Percentiles rank a stretch among this genome's conserved stretches.
phyloP scores from a whole-genome alignment of 306 rosid genomes.

The Pueraria montana region DNA sequence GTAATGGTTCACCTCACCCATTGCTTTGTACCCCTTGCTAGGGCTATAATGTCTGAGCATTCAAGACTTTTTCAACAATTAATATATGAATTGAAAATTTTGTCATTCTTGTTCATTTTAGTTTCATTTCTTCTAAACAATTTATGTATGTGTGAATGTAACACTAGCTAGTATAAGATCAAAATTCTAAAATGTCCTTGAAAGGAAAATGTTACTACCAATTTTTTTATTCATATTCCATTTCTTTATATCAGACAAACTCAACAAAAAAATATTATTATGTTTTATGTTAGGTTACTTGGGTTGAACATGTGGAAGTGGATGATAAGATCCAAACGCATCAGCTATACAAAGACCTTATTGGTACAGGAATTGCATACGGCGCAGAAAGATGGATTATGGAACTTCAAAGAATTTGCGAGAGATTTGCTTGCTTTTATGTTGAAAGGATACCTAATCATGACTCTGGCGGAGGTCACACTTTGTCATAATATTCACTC shows the following conservation, averaged over 20 bases:
- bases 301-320: conserved; percentile 88
- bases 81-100: not conserved
- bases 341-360: conserved; percentile 62
- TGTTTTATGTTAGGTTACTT: conserved; percentile 62
- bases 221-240: not conserved
- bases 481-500: not conserved
- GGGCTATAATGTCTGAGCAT: not conserved
- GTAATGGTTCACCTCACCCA: not conserved
- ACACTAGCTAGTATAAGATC: not conserved
- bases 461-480: conserved; percentile 60
- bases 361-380: conserved; percentile 48
- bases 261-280: not conserved
- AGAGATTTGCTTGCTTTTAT: conserved; percentile 52
- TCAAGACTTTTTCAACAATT: not conserved
- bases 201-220: not conserved
- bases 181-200: not conserved
- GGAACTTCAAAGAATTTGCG: conserved; percentile 74
- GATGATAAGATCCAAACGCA: conserved; percentile 65
- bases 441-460: conserved; percentile 20
- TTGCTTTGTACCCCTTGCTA: not conserved
- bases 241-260: not conserved
- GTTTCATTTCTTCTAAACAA: not conserved
- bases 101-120: not conserved
- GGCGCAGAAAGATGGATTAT: conserved; percentile 81
- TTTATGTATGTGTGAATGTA: not conserved